Evolutionary conservation across 805 yeast species (phyloP), one percentile per base, ranked within the genome.

Genomic region (Spathaspora passalidarum): DNA sequence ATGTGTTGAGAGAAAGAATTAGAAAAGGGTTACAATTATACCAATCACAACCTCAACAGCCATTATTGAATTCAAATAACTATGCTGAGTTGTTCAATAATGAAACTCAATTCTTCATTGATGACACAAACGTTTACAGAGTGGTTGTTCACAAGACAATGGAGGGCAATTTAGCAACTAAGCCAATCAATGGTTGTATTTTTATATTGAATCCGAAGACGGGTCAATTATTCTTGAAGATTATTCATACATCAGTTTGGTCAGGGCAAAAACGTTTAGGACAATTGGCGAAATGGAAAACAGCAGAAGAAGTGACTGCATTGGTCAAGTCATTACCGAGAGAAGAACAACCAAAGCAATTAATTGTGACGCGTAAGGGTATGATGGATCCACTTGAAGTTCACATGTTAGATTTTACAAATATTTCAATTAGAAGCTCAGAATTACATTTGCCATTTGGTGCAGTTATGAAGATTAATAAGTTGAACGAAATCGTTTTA

Each of bases 281-380:
- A 22, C 97, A 94, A 60, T 69, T 94, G 52, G 91, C 98, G 1
- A 94, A 94, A 61, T 94, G 99, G 99, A 94, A 92, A 62, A 84
- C 98, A 1, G 98, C 99, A 0, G 99, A 94, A 66, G 98, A 92
- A 64, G 96, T 89, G 18, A 92, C 97, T 13, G 96, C 96, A 0
- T 70, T 94, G 52, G 78, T 94, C 16, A 76, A 97, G 37, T 88
- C 97, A 0, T 68, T 94, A 44, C 97, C 97, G 0, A 76, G 81
- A 45, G 97, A 92, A 57, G 97, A 94, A 65, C 97, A 90, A 57
- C 99, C 99, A 2, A 86, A 86, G 57, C 96, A 91, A 64, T 69
- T 94, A 49, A 86, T 94, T 59, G 91, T 88, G 8, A 87, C 97
- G 0, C 74, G 98, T 56, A 88, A 87, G 56, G 95, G 96, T 11